Evolutionary conservation across 495 filamentous ascomycete genomes (phyloP), one percentile per base, ranked within the genome.

Genomic region (Acidomyces sp.): DNA sequence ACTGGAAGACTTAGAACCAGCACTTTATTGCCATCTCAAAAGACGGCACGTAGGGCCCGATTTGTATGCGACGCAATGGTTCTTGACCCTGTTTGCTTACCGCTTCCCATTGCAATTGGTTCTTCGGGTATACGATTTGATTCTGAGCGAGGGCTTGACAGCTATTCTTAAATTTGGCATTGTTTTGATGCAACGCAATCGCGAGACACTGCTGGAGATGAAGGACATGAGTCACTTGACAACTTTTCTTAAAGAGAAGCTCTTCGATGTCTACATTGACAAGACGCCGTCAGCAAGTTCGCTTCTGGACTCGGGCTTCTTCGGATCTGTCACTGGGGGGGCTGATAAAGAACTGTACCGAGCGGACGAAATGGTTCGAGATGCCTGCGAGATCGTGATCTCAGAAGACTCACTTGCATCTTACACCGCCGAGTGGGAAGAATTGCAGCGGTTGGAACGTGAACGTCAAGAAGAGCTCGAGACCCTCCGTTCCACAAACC

Each of bases 51-150:
- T 96, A 26, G 78, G 78, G 29, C 85, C 92, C 0, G 80, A 93
- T 51, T 67, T 99, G 6, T 99, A 99, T 56, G 90, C 90, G 30
- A 96, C 90, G 0, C 90, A 96, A 58, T 99, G 90, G 90, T 96
- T 96, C 60, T 74, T 99, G 30, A 99, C 90, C 4, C 71, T 99
- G n/a, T 99, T 99, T 54, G 87, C 90, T 12, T 96, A 99, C 60
- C 80, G 93, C 33, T 99, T 99, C 60, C 90, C 90, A 10, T 68
- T 99, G 6, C 90, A 99, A 55, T 72, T 99, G 2, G 90, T 96
- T 16, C 72, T 99, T 37, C 82, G 90, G 36, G 86, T 99, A 23
- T 96, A 96, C 62, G 90, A 99, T 59, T 69, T 99, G 23, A 86
- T 99, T 30, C 73, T 99, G 24, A 88, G 85, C 50, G 90, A 99